Evolutionary conservation across 2,329 filamentous ascomycete species (phyloP), one percentile per base, ranked within the genome.

Genomic region (Ilyonectria destructans): DNA sequence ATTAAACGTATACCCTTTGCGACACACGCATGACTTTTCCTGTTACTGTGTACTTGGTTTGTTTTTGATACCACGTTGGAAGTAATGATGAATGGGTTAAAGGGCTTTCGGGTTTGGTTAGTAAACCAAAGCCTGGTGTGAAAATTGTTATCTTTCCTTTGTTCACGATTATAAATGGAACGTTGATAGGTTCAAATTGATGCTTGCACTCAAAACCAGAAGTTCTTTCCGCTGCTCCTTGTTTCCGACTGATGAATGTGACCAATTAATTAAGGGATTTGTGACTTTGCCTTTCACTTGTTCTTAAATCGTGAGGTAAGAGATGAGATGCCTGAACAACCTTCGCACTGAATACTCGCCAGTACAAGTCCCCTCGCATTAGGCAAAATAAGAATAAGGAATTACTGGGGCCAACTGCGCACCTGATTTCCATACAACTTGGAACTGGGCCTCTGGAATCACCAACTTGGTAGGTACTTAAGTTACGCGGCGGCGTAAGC

Each of bases 1-100:
- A 58, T 60, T 33, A 61, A 31, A 69, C 52, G 67, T 75, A 76
- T 76, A 75, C 74, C 74, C 74, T 74, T 54, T 75, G 68, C 31
- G 61, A 54, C 69, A 51, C 69, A 52, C 51, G 57, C 60, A 69
- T 64, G 65, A 68, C 48, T 65, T 67, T 70, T 62, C 67, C 43
- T 67, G 62, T 62, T 76, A 68, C 57, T 52, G 43, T 37, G 57
- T 58, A 23, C 17, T 49, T 46, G 65, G 72, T 69, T 62, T 52
- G 58, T 57, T 69, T 60, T 59, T 64, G 65, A 68, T 64, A 70
- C 61, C 65, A 68, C 35, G 55, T 51, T 59, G 60, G 56, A 54
- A 51, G 64, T 49, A 69, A 74, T 69, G 60, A 58, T 6, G 64
- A 59, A 62, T 10, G 57, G 63, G 62, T 63, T 70, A 67, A 62